Evolutionary conservation across 2,329 filamentous ascomycete genomes (phyloP).

Genomic region (Neonectria faginata): DNA sequence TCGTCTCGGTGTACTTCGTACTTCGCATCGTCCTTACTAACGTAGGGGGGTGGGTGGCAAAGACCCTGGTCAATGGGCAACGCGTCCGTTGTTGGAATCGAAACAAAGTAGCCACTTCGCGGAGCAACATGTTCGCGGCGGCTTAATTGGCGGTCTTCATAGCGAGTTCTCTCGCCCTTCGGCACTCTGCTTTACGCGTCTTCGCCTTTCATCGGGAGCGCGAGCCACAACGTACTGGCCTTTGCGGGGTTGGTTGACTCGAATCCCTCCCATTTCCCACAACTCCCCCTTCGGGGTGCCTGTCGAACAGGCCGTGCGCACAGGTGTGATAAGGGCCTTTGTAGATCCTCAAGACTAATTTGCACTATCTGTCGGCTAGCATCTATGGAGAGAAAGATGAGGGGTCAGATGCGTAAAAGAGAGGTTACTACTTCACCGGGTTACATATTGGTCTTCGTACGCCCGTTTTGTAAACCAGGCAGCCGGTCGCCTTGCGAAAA

Average conservation of each 20-base stretch:
- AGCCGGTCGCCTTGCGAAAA: not conserved
- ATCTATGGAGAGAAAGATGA: not conserved
- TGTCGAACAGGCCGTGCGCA: not conserved
- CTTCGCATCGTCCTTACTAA: too few relatives aligned
- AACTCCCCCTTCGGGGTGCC: not conserved
- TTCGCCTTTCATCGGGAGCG: not conserved
- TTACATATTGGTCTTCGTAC: not conserved
- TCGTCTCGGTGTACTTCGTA: too few relatives aligned
- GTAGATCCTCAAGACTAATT: not conserved
- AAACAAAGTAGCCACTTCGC: not conserved
- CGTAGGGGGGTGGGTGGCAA: not conserved
- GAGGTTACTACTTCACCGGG: not conserved
- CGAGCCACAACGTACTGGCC: too few relatives aligned
- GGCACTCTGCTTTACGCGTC: not conserved
- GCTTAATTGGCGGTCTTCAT: too few relatives aligned
- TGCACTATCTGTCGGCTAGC: not conserved
- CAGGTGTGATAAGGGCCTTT: not conserved
- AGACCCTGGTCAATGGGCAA: not conserved
- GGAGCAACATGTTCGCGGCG: not conserved
- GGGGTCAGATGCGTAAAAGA: not conserved
- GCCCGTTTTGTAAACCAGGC: too few relatives aligned
- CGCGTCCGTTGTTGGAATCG: too few relatives aligned
- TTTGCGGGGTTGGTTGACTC: too few relatives aligned
- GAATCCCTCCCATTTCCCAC: too few relatives aligned
- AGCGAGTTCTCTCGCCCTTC: not conserved